Evolutionary conservation across 495 filamentous ascomycete genomes (phyloP), one percentile per base, ranked within the genome.

Genomic region (Aspergillus conjunctus): DNA sequence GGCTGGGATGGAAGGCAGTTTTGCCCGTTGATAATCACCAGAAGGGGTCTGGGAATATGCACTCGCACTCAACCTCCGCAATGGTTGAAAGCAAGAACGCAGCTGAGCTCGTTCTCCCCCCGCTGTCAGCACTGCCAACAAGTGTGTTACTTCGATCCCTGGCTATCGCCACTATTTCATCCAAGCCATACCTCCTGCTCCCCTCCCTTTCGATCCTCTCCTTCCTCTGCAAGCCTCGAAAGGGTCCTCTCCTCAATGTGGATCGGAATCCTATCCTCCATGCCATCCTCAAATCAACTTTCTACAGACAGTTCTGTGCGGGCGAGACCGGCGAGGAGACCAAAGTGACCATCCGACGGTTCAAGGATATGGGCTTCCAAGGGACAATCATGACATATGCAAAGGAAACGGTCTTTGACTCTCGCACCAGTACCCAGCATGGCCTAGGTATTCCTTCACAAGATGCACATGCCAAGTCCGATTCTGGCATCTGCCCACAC

Each of bases 161-260:
- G 48, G 80, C 89, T 46, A 87, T 91, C 37, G 87, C 87, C 12
- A 83, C 84, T 7, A 79, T 96, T 49, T 94, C 91, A 0, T 90
- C 89, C 1, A 91, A 88, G 9, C 85, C 85, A 0, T 60, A 83
- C 30, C 79, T 95, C 3, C 83, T 95, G 17, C 69, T 71, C 7
- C 82, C 86, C 4, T 89, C 85, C 2, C 79, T 92, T 5, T 78
- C 78, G 31, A 66, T 86, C 33, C 87, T 93, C 71, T 83, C 81
- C 5, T 67, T 80, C 20, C 81, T 93, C 5, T 66, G 67, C 41
- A 73, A 77, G 54, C 69, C 71, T 0, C 52, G 64, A n/a, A 30
- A 60, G 4, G 60, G 60, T 3, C 56, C 59, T 26, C 43, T 81
- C 18, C 59, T 78, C 11, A 73, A 76, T 45, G 75, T 78, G 20